Evolutionary conservation across 1,284 basidiomycete genomes (phyloP), one percentile per base, ranked within the genome.

Genomic region (Trametes sp.): DNA sequence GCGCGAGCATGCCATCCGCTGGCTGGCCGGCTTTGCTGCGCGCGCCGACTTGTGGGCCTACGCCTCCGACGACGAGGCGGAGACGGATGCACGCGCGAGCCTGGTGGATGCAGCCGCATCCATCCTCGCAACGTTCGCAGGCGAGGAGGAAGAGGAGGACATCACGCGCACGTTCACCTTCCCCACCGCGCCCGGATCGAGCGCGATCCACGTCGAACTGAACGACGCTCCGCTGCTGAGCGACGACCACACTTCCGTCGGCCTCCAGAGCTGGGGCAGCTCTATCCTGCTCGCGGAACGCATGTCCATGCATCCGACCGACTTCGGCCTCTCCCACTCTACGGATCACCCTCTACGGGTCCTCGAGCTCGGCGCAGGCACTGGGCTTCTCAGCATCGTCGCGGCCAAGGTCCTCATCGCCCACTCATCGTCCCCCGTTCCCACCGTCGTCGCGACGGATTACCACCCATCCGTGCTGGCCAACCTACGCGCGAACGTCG

Each of bases 201-300:
- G 48, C 21, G 61, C 66, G 21, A 68, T 88, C 26, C 71, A 72
- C 1, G 82, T 95, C 49, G 84, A 90, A 67, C 80, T 95, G 31
- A 92, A 93, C 73, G 94, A 96, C 71, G 93, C 88, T 3, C 86
- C 92, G 1, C 81, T 95, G 48, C 80, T 84, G 7, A 80, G 75
- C 36, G 78, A 82, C 23, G 93, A 95, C 74, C 92, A 95, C 74
- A 90, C 92, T 11, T 87, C 85, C 14, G 93, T 95, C 49, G 94
- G 95, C 2, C 81, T 96, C 38, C 94, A 96, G 76, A 95, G 92
- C 66, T 96, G 94, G 94, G 93, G 89, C 4, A 89, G 88, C 66
- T 87, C 90, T 4, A 93, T 95, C 69, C 77, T 94, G 23, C 83
- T 97, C 24, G 89, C 88, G 0, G 84, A 91, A 68, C 82, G 86